Base-by-base conservation (phyloP, 768 basidiomycete species). In the Trametes cinnabarina region DNA sequence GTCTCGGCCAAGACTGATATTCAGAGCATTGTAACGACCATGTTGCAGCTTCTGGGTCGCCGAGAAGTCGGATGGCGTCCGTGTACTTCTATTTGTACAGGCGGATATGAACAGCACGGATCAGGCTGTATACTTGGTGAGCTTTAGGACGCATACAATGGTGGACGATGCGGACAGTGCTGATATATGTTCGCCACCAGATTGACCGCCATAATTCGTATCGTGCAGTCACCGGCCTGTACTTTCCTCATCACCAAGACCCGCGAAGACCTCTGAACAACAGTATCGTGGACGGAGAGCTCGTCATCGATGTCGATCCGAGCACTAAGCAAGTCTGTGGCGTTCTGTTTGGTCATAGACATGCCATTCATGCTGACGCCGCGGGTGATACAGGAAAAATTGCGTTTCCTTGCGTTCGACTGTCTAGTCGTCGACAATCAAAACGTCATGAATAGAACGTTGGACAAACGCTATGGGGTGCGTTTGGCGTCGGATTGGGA, bases 51-150 rank as follows among this genome's bases (percentile, higher is more conserved):
- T 90, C 73, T 99, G 96, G 96, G 97, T 99, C 41, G 97, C 94
- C 75, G 97, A 99, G 77, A 98, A 98, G 77, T 96, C 93, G 12
- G 97, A 98, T 69, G 97, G 97, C 12, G 71, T 99, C 50, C 85
- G 97, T 34, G 91, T 98, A 39, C 77, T 99, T 26, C 82, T 98
- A 50, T 75, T 96, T 57, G 81, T 98, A 48, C 76, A 81, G 70
- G 81, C 87, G 49, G 78, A 88, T 76, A 65, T 73, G 47, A 63
- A 72, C 32, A 65, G 79, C 51, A 76, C 76, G 63, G 78, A 73
- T 47, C 88, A 90, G 70, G 71, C 69, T 39, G 83, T 89, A 3
- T 97, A 84, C 73, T 79, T 98, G 26, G 97, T 96, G 63, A 40
- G 65, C 52, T 4, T 7, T n/a, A 6, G 14, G 4, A 2, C 5